Conservation (phyloP, 768 basidiomycete genomes). For the Trametes sanguinea region DNA sequence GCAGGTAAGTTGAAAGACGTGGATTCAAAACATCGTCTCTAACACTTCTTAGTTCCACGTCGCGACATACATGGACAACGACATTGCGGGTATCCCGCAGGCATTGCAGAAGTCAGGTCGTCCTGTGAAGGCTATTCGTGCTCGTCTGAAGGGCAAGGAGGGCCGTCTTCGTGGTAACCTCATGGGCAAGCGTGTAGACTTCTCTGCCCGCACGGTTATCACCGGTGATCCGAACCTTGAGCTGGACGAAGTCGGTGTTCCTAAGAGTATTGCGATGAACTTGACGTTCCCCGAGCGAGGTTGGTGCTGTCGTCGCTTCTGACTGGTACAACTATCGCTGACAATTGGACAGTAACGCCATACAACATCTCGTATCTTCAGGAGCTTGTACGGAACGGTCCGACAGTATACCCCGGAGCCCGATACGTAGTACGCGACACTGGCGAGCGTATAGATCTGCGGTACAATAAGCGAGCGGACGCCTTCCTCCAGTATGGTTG, state of each 20-base stretch:
- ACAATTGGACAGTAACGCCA: constrained; percentile 71
- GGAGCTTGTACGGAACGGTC: constrained; percentile 93
- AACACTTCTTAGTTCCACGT: constrained; percentile 78
- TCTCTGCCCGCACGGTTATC: constrained; percentile 98
- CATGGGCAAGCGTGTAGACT: constrained; percentile 99
- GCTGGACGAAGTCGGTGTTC: constrained; percentile 96
- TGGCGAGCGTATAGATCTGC: constrained; percentile 93
- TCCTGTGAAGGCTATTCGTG: constrained; percentile 97
- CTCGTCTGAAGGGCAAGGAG: constrained; percentile 97
- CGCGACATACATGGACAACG: constrained; percentile 99
- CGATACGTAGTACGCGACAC: constrained; percentile 97
- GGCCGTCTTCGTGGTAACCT: constrained; percentile 96
- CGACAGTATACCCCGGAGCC: constrained; percentile 93
- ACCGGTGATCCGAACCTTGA: constrained; percentile 98
- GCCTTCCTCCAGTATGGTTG: constrained; percentile 97
- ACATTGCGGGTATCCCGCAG: constrained; percentile 97
- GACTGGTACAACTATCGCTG: not conserved
- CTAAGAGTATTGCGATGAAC: constrained; percentile 94
- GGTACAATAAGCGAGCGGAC: constrained; percentile 95
- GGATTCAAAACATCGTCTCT: not conserved
- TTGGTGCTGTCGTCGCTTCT: constrained; percentile 36
- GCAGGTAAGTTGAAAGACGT: constrained; percentile 56
- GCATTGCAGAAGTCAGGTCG: constrained; percentile 96
- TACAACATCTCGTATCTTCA: constrained; percentile 96
- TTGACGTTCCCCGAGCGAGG: constrained; percentile 97